Conservation (phyloP, 768 basidiomycete genomes). For the Lyophyllum shimeji region DNA sequence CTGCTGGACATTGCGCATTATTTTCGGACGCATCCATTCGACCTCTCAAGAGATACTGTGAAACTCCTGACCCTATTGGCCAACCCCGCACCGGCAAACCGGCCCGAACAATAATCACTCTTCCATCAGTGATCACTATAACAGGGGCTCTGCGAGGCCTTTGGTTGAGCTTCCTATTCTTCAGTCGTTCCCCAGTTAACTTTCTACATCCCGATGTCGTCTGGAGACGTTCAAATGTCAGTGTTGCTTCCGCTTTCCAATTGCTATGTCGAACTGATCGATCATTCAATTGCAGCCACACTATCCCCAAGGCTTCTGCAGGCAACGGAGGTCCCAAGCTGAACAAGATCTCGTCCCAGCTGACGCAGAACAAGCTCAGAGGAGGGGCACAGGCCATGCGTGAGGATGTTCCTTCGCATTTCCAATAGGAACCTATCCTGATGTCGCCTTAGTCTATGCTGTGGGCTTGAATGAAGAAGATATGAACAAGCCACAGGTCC, state of each 20-base stretch:
- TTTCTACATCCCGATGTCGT: conserved; percentile 38
- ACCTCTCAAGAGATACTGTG: not conserved
- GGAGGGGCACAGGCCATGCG: conserved; percentile 88
- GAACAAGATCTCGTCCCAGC: conserved; percentile 71
- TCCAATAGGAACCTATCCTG: not conserved
- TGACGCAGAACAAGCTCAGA: conserved; percentile 75
- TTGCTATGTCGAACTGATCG: not conserved
- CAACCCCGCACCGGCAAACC: conserved; percentile 7
- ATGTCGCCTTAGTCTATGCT: conserved; percentile 60
- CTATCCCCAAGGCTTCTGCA: conserved; percentile 34
- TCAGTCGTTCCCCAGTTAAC: not conserved
- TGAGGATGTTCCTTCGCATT: conserved; percentile 33
- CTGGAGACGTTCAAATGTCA: conserved; percentile 41
- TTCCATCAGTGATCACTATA: not conserved
- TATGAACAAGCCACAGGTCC: conserved; percentile 82
- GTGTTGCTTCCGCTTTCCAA: conserved; percentile 1
- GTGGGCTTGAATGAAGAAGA: conserved; percentile 76
- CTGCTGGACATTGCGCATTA: not conserved
- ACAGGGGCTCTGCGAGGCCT: not conserved
- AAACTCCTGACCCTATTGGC: conserved; percentile 23
- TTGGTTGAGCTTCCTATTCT: not conserved
- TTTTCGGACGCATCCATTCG: not conserved
- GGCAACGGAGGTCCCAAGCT: conserved; percentile 38
- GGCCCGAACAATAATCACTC: not conserved
- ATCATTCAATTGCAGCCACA: conserved; percentile 33